A percentile compares a stretch with the other conserved stretches of the same genome.
These are phyloP conservation scores for baker's yeast (Saccharomyces cerevisiae) DNA, from an alignment of 805 yeast genomes.

Conservation along the genomic window DNA sequence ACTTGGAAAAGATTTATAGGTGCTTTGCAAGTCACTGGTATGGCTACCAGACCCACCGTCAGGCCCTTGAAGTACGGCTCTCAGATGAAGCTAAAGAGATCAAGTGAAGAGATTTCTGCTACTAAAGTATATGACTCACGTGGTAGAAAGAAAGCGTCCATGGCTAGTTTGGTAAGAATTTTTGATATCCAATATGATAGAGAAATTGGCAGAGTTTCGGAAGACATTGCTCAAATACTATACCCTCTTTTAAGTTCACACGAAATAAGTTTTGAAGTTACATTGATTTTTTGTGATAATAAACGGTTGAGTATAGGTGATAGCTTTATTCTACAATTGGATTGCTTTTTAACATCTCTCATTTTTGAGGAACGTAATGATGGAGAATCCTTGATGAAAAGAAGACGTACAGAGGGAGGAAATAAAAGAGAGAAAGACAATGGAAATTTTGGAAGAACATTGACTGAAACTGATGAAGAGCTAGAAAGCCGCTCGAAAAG, in stretches of 20 bases:
- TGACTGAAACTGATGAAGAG: constrained; percentile 48
- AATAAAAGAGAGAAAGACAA: constrained; percentile 8
- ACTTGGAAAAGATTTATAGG: constrained; percentile 49
- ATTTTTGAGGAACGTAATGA: constrained; percentile 17
- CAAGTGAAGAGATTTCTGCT: constrained; percentile 23
- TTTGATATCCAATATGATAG: constrained; percentile 28
- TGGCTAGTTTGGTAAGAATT: constrained; percentile 31
- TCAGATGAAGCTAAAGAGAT: constrained; percentile 32
- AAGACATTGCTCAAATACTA: constrained; percentile 55
- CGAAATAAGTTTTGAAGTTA: constrained; percentile 47
- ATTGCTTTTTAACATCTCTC: constrained; percentile 46
- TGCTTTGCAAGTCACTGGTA: constrained; percentile 49
- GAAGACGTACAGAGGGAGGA: constrained; percentile 9
- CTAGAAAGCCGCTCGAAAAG: constrained; percentile 44
- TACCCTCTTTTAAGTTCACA: constrained; percentile 51
- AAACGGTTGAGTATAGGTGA: constrained; percentile 63
- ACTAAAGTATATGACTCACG: constrained; percentile 15
- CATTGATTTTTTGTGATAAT: constrained; percentile 50
- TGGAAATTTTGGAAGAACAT: constrained; percentile 8
- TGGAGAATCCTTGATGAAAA: constrained; percentile 11
- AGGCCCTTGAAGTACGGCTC: constrained; percentile 39
- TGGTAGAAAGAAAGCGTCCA: constrained; percentile 17
- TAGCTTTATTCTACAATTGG: constrained; percentile 58
- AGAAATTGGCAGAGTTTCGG: constrained; percentile 73
- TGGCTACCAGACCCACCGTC: constrained; percentile 63